Conservation (phyloP, 2,329 filamentous ascomycete genomes). For the Colletotrichum liaoningense region DNA sequence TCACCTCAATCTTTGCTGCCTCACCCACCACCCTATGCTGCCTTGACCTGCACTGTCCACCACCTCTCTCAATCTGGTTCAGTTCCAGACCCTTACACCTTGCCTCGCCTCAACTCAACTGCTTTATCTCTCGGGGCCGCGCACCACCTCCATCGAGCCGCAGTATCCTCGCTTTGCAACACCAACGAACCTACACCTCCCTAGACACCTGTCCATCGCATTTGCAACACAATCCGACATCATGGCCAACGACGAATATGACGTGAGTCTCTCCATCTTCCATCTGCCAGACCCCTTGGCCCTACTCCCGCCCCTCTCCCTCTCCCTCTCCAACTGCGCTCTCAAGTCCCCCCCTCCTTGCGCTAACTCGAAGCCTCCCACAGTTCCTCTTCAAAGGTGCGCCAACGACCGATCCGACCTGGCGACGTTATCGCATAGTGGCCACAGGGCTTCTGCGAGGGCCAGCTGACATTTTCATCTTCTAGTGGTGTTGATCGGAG, state of each 20-base stretch:
- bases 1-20: conserved; percentile 20
- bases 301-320: conserved; percentile 32
- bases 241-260: conserved; percentile 99
- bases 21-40: conserved; percentile 12
- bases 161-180: conserved; percentile 35
- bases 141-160: conserved; percentile 33
- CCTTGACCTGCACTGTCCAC: conserved; percentile 27
- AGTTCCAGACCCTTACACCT: conserved; percentile 35
- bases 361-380: conserved; percentile 36
- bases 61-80: conserved; percentile 26
- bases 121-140: conserved; percentile 36
- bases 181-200: conserved; percentile 40
- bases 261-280: conserved; percentile 73
- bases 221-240: conserved; percentile 51
- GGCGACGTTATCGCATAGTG: conserved; percentile 24
- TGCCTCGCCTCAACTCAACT: conserved; percentile 34
- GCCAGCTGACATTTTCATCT: conserved; percentile 44
- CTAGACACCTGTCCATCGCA: conserved; percentile 37
- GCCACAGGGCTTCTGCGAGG: not conserved
- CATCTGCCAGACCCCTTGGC: conserved; percentile 12
- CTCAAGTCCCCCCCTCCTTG: conserved; percentile 35
- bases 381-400: conserved; percentile 99
- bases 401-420: conserved; percentile 41
- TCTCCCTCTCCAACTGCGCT: conserved; percentile 41
- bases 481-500: conserved; percentile 96